Base-by-base conservation (phyloP, 805 yeast species). In the Schizosaccharomyces octosporus region DNA sequence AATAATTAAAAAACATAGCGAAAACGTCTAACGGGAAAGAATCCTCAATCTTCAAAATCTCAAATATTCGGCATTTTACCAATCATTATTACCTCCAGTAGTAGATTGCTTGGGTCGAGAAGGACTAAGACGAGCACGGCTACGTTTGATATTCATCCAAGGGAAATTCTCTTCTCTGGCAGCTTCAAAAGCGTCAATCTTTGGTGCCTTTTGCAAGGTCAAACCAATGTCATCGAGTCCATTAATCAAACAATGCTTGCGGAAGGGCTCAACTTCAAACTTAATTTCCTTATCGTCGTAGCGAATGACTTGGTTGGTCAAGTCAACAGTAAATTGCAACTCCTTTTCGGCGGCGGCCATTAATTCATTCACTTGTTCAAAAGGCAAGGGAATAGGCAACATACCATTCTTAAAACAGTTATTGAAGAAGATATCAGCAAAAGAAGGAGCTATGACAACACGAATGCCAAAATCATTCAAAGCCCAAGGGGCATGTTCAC, bases 401-500 rank as follows among this genome's bases (percentile, higher is more conserved):
- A 93, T 78, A 58, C 96, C 96, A 74, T 93, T 93, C 77, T 93
- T 93, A 78, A 86, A 86, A 62, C 97, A 89, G 78, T 93, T 93
- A 77, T 86, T 93, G 81, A 87, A 89, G 78, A 93, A 93, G 68
- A 93, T 93, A 74, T 93, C 98, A 72, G 97, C 98, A 67, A 90
- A 93, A 0, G 97, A 88, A 63, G 97, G 98, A 5, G 97, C 97
- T 72, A 93, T 89, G 69, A 93, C 85, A 65, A 90, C 84, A 73
- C 85, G 84, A 73, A 93, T 88, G 73, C 98, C 98, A 69, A 93
- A 93, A 74, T 93, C 98, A 69, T 88, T 89, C 66, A 93, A 79
- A 1, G 98, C 97, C 98, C 98, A 93, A 63, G 98, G 97, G 42
- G 98, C 98, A 70, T 93, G 98, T 74, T 93, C 98, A 79, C 98